Percentiles rank a stretch among this genome's conserved stretches.
Conservation (phyloP, 1,284 basidiomycete genomes). For the Inonotus obliquus region DNA sequence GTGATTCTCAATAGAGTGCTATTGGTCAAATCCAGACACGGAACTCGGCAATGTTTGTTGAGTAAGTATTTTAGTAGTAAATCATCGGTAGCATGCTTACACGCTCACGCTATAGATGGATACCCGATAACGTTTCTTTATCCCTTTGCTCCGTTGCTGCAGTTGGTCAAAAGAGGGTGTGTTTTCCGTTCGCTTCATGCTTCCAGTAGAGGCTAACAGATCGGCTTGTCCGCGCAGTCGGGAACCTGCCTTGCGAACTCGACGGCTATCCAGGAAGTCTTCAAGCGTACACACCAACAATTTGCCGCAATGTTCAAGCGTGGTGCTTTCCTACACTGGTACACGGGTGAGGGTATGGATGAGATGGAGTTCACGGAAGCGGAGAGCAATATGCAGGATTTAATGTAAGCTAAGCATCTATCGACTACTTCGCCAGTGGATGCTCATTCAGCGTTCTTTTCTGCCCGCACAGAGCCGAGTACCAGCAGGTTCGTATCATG, state of each 20-base stretch:
- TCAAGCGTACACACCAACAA: constrained; percentile 76
- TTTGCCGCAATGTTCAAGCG: constrained; percentile 82
- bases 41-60: constrained; percentile 74
- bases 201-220: not conserved
- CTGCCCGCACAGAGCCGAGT: constrained; percentile 48
- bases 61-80: constrained; percentile 40
- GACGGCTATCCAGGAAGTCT: constrained; percentile 86
- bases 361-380: constrained; percentile 91
- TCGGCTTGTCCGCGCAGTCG: constrained; percentile 37
- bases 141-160: constrained; percentile 82
- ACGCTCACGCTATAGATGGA: constrained; percentile 55
- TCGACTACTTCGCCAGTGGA: not conserved
- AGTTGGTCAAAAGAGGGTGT: constrained; percentile 67
- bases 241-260: constrained; percentile 82
- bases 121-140: constrained; percentile 79
- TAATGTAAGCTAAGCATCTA: constrained; percentile 52
- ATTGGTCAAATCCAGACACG: constrained; percentile 60
- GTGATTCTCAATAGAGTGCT: constrained; percentile 32
- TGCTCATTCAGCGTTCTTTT: constrained; percentile 16
- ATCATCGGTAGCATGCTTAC: not conserved
- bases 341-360: constrained; percentile 90
- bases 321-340: constrained; percentile 87
- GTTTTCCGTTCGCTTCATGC: constrained; percentile 4
- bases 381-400: constrained; percentile 76
- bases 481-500: constrained; percentile 51